Conservation (phyloP, 164 flowering plant genomes). For the Pachysandra terminalis region DNA sequence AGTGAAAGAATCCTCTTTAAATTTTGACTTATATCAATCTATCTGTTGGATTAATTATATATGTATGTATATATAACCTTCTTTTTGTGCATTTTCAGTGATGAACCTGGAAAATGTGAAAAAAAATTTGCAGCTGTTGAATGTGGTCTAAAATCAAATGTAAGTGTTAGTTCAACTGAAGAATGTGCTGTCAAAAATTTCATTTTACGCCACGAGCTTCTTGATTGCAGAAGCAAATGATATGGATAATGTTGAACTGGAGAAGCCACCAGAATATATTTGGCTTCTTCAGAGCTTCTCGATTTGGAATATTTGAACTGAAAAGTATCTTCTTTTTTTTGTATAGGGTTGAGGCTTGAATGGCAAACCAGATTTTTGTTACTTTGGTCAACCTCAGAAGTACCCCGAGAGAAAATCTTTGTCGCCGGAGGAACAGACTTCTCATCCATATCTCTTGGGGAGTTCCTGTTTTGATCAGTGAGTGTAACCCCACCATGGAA, state of each 20-base stretch:
- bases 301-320: conserved; percentile 2
- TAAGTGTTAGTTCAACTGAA: neutral
- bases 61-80: no score
- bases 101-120: neutral
- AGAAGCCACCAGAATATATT: conserved; percentile 24
- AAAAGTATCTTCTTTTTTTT: conserved; percentile 10
- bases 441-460: conserved; percentile 26
- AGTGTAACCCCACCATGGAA: conserved; percentile 45
- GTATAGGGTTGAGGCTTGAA: neutral
- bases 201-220: conserved; percentile 6
- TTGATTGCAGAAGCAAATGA: conserved; percentile 28
- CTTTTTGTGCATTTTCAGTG: neutral
- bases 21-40: no score
- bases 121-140: neutral
- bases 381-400: conserved; percentile 20
- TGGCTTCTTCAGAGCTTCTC: neutral
- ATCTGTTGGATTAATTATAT: no score
- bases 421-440: conserved; percentile 36
- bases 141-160: neutral
- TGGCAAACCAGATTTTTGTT: neutral
- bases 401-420: conserved; percentile 17
- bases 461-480: conserved; percentile 23
- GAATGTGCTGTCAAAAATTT: conserved; percentile 1
- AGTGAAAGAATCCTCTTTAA: no score
- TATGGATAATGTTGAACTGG: conserved; percentile 22